A percentile compares a stretch with the other conserved stretches of the same genome.
Conservation (phyloP, 2,329 filamentous ascomycete genomes). For the Pseudocercospora musae region DNA sequence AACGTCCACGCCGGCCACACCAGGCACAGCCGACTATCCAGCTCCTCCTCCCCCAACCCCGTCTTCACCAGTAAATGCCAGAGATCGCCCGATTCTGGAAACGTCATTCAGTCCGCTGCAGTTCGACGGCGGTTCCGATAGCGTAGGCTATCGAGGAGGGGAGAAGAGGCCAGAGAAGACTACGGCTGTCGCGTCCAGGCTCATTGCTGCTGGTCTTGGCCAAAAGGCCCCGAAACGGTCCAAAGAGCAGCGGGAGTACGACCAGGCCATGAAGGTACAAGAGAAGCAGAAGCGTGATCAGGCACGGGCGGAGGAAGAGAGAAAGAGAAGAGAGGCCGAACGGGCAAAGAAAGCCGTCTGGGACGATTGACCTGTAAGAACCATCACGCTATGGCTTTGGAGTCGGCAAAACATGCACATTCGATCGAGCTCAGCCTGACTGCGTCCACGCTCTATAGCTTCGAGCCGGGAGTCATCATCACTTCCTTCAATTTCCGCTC, state of each 20-base stretch:
- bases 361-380: conserved; percentile 56
- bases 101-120: conserved; percentile 27
- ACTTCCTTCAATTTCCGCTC: conserved; percentile 55
- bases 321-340: conserved; percentile 63
- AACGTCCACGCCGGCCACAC: conserved; percentile 29
- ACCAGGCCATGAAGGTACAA: conserved; percentile 75
- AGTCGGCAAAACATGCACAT: background rate
- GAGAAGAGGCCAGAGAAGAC: conserved; percentile 73
- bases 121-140: conserved; percentile 19
- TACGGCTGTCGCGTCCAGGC: conserved; percentile 79
- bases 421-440: background rate
- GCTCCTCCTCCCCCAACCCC: conserved; percentile 66
- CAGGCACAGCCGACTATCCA: conserved; percentile 33
- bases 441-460: conserved; percentile 6
- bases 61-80: conserved; percentile 50
- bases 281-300: conserved; percentile 73
- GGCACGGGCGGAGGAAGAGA: conserved; percentile 64
- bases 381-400: background rate
- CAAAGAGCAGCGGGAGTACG: conserved; percentile 85
- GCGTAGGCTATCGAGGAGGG: conserved; percentile 19
- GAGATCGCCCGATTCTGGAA: conserved; percentile 13
- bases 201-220: conserved; percentile 87
- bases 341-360: conserved; percentile 80
- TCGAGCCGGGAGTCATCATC: conserved; percentile 35
- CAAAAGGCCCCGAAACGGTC: conserved; percentile 76